Evolutionary conservation across 2,329 filamentous ascomycete species (phyloP), one percentile per base, ranked within the genome.

Genomic region (Talaromyces atroroseus): DNA sequence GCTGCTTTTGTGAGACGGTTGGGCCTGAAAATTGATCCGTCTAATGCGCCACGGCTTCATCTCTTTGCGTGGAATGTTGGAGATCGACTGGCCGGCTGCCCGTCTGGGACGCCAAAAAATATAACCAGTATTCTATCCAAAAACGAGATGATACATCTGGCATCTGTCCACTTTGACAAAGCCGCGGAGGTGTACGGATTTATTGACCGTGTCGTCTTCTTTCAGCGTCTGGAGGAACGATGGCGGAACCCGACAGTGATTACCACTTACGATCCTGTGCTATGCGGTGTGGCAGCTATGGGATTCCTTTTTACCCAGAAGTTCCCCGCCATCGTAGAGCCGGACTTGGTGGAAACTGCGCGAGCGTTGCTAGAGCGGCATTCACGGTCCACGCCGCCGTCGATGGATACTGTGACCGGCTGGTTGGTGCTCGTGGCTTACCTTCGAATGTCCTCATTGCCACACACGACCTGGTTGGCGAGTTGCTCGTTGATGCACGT

Each of bases 31-130:
- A 71, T 83, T 20, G 80, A 84, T 62, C 77, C 80, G 0, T 75
- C 75, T 4, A 77, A 76, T 61, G 79, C 78, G 1, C 80, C 81
- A 0, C 73, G 78, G 48, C 69, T 82, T 54, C 78, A 81, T 60
- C 74, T 80, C 0, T 83, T 84, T 63, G 80, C 78, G 0, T 84
- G 81, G 81, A 83, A 84, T 62, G 66, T 76, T 14, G 74, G 70
- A 1, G 61, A 63, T 59, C 26, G 58, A n/a, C 32, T 58, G 26
- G 56, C 56, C 16, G 51, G 40, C 21, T 54, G 51, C 24, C 49
- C 50, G 8, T 29, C 51, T 2, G 56, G 56, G 6, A 50, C 50
- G 24, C 49, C 65, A 2, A 63, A 63, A n/a, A 66, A 69, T 1
- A 73, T 83, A 1, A 76, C 73, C 1, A 74, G 76, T 2, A 73